These are phyloP conservation scores for Phytophthora aleatoria DNA, from an alignment of 352 stramenopile genomes.

Conservation along the genomic window DNA sequence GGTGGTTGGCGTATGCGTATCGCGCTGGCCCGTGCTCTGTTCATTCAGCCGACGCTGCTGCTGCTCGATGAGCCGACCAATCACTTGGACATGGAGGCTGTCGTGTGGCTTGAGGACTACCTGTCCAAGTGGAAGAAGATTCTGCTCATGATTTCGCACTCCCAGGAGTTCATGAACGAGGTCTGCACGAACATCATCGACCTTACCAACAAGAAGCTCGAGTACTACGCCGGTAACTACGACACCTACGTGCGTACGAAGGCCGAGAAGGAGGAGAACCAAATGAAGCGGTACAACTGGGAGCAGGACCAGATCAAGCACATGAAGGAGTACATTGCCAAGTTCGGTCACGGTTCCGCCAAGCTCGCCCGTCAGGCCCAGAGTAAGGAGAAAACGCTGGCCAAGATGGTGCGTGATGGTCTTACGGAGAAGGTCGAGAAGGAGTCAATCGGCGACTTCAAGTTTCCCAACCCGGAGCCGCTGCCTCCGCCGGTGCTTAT, in stretches of 20 bases:
- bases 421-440: constrained; percentile 94
- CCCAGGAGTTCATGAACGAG: constrained; percentile 98
- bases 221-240: constrained; percentile 99
- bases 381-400: constrained; percentile 98
- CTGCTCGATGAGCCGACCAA: constrained; percentile 97
- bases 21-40: constrained; percentile 95
- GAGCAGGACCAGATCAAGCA: constrained; percentile 98
- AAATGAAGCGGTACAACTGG: constrained; percentile 98
- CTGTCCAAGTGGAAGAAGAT: constrained; percentile 97
- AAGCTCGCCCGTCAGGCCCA: constrained; percentile 98
- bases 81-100: constrained; percentile 97
- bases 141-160: constrained; percentile 97
- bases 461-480: constrained; percentile 96
- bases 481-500: constrained; percentile 96
- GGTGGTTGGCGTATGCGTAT: constrained; percentile 98
- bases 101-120: constrained; percentile 99
- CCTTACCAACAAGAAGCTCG: constrained; percentile 94
- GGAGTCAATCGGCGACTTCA: constrained; percentile 92
- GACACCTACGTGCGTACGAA: constrained; percentile 97
- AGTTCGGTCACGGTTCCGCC: constrained; percentile 97
- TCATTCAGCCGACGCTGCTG: constrained; percentile 96
- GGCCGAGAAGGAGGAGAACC: constrained; percentile 97
- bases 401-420: constrained; percentile 97
- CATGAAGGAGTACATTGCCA: constrained; percentile 99
- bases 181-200: constrained; percentile 99